Percentiles rank a stretch among this genome's conserved stretches.
Evolutionary conservation across 768 basidiomycete genomes (phyloP).

Genomic region (Steccherinum ochraceum): DNA sequence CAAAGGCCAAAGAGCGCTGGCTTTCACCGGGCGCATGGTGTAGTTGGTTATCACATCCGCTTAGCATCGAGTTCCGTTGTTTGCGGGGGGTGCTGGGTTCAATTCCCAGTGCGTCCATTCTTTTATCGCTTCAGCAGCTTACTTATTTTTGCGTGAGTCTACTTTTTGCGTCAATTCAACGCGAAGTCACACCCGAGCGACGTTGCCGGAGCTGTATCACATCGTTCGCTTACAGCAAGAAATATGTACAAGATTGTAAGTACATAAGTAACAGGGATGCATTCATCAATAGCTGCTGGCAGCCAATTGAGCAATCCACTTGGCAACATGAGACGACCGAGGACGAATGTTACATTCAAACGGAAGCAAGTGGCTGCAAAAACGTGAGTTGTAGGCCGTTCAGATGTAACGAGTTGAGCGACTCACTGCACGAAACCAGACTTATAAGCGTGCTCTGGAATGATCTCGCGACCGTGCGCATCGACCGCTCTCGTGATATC

Average conservation of each 20-base stretch:
- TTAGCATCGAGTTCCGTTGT: no score
- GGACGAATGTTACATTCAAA: constrained; percentile 3
- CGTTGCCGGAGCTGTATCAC: no score
- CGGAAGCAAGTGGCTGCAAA: constrained; percentile 1
- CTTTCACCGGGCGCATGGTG: constrained; percentile 26
- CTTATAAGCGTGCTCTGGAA: neutral
- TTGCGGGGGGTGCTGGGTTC: no score
- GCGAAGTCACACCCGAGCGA: no score
- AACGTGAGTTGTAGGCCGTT: neutral
- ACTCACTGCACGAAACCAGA: constrained; percentile 5
- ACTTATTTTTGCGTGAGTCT: no score
- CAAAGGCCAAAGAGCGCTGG: no score
- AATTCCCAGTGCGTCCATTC: no score
- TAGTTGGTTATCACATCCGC: constrained; percentile 27
- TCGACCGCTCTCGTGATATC: constrained; percentile 10
- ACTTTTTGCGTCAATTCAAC: no score
- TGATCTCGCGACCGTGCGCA: neutral
- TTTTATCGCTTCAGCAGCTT: no score
- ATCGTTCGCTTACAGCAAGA: no score
- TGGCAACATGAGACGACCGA: neutral
- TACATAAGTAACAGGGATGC: no score
- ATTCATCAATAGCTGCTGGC: neutral
- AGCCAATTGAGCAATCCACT: neutral
- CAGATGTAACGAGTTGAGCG: neutral
- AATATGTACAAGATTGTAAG: no score